Conservation (phyloP, 257 asterid genomes). For the Coffea canephora region DNA sequence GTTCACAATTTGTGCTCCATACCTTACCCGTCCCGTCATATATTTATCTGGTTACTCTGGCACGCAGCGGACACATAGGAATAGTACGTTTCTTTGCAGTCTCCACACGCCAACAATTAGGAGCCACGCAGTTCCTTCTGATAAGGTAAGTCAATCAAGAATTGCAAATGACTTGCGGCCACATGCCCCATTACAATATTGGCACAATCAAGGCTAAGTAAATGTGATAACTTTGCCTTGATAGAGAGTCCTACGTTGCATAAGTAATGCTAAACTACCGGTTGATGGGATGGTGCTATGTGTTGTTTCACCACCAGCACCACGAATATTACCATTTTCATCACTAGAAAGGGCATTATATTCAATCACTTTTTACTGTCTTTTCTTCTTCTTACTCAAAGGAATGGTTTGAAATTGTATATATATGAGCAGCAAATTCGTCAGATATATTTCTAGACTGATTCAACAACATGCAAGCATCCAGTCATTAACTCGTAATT, state of each 20-base stretch:
- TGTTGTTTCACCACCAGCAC: neutral
- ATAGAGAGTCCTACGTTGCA: neutral
- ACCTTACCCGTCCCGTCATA: neutral
- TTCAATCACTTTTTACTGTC: too few relatives aligned
- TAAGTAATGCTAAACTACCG: neutral
- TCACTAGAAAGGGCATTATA: neutral
- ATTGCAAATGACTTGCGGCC: neutral
- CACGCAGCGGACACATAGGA: slow-evolving; percentile 32
- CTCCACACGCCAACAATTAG: slow-evolving; percentile 27
- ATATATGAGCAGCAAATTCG: too few relatives aligned
- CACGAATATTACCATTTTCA: too few relatives aligned
- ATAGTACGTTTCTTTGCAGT: slow-evolving; percentile 22
- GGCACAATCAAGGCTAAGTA: neutral
- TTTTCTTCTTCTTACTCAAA: too few relatives aligned
- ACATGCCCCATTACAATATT: neutral
- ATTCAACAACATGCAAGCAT: too few relatives aligned
- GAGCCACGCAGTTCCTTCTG: neutral
- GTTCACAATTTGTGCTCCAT: neutral
- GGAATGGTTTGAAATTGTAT: too few relatives aligned
- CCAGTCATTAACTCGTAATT: too few relatives aligned
- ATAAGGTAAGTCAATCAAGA: neutral
- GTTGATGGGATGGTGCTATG: neutral
- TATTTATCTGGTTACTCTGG: neutral
- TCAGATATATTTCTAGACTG: too few relatives aligned
- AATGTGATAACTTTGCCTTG: neutral